These are phyloP conservation scores for Madurella mycetomatis DNA, from an alignment of 2,329 filamentous ascomycete species.

Conservation along the genomic window DNA sequence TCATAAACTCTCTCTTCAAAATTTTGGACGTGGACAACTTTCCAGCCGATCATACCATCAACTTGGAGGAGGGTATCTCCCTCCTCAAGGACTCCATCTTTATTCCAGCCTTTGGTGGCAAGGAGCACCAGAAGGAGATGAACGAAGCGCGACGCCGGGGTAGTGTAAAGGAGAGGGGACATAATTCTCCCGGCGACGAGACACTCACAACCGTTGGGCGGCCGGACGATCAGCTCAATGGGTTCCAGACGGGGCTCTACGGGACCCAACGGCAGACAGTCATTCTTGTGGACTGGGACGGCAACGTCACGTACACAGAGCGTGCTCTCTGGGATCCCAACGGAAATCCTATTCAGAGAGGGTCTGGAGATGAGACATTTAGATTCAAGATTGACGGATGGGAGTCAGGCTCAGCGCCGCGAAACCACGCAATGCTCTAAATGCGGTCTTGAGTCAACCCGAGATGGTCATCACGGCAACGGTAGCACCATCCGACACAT, in stretches of 20 bases:
- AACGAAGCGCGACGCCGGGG: conserved; percentile 31
- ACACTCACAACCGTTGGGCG: conserved; percentile 33
- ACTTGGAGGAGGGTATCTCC: conserved; percentile 51
- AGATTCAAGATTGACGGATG: conserved; percentile 54
- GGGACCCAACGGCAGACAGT: conserved; percentile 63
- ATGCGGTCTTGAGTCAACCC: background rate
- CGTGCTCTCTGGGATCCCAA: conserved; percentile 56
- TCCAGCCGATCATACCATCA: conserved; percentile 39
- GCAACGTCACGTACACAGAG: conserved; percentile 56
- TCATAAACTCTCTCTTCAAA: conserved; percentile 49
- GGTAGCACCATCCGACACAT: background rate
- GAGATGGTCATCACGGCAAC: background rate
- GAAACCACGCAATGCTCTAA: background rate
- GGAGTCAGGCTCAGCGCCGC: conserved; percentile 30
- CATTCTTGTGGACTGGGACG: conserved; percentile 58
- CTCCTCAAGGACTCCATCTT: conserved; percentile 58
- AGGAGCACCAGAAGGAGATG: conserved; percentile 43
- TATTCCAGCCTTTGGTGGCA: conserved; percentile 53
- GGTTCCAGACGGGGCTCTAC: conserved; percentile 57
- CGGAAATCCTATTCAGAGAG: conserved; percentile 50
- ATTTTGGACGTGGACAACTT: conserved; percentile 56
- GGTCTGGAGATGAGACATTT: conserved; percentile 52
- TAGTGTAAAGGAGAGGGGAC: conserved; percentile 32
- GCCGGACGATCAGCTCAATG: conserved; percentile 33
- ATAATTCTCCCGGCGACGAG: conserved; percentile 33